Evolutionary conservation across 192 early-diverging fungal genomes (phyloP), one percentile per base, ranked within the genome.

Genomic region (Umbelopsis vinacea): DNA sequence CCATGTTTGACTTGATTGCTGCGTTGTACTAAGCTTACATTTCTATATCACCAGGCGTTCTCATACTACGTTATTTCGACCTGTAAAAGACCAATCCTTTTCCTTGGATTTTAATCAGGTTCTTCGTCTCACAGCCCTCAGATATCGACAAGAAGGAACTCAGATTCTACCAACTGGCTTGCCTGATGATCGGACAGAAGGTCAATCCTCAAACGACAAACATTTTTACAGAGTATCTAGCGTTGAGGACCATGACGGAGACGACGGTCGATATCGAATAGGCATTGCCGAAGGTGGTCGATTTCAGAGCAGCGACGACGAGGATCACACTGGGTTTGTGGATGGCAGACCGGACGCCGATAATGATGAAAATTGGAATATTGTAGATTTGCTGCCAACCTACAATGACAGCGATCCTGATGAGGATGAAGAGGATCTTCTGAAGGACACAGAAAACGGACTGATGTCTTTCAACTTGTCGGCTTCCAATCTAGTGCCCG

Each of bases 381-480:
- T 79, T 15, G 77, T 79, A 19, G 77, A 79, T 70, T 71, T 78
- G 23, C 63, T 73, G 57, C 72, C 76, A n/a, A 68, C 72, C 3
- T 74, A 52, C 66, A 72, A 52, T 2, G 46, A 57, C 8, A 35
- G 54, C 33, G 35, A 70, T 8, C 48, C 54, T 23, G 35, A 66
- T 17, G 66, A 60, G 9, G 68, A 69, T 6, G 76, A 78, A 17
- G 57, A 63, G 17, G 57, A 63, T 29, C 33, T 63, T 35, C n/a
- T 63, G 57, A 63, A 63, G 35, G 57, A 63, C 19, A 63, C 57
- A 0, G 57, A 63, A 63, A 37, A 9, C 5, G 57, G 57, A 26
- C 19, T 63, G 15, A 63, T 63, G 57, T 66, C 68, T 23, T 78
- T 78, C 43, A 72, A 78, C 17, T 37, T 74, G 10, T 72, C 72